Conservation (phyloP, 1,284 basidiomycete genomes). For the Bjerkandera adusta region DNA sequence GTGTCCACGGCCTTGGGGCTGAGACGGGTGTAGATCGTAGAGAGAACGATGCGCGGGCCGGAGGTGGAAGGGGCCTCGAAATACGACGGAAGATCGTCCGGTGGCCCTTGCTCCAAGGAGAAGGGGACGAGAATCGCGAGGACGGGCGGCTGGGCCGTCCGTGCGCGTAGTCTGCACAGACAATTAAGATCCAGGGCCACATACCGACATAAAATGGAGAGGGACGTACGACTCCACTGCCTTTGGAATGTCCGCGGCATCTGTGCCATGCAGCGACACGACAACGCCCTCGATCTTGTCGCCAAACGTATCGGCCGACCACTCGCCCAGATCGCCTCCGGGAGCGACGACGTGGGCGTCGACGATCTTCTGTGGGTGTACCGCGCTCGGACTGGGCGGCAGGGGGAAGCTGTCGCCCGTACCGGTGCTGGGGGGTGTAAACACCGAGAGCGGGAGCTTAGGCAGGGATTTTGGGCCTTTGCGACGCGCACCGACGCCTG, state of each 20-base stretch:
- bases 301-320: constrained; percentile 49
- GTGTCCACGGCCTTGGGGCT: constrained; percentile 48
- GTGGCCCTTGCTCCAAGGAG: constrained; percentile 44
- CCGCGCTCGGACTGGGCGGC: constrained; percentile 63
- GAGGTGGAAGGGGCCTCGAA: constrained; percentile 28
- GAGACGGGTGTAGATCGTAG: constrained; percentile 50
- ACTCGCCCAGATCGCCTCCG: constrained; percentile 40
- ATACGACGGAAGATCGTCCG: constrained; percentile 37
- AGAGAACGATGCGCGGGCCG: constrained; percentile 48
- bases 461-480: constrained; percentile 64
- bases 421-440: constrained; percentile 64
- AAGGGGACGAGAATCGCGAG: constrained; percentile 57
- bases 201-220: neutral
- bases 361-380: constrained; percentile 61
- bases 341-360: constrained; percentile 60
- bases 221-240: constrained; percentile 33
- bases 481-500: constrained; percentile 47
- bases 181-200: constrained; percentile 2
- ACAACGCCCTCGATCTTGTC: constrained; percentile 50
- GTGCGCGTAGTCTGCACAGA: constrained; percentile 7
- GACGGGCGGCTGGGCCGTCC: constrained; percentile 15
- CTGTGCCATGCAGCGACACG: constrained; percentile 40
- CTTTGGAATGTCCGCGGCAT: constrained; percentile 36
- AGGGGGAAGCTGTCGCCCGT: constrained; percentile 64
- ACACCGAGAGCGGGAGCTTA: constrained; percentile 67